Evolutionary conservation across 371 early-diverging fungal species (phyloP).

Genomic region (Rhizopus stolonifer): DNA sequence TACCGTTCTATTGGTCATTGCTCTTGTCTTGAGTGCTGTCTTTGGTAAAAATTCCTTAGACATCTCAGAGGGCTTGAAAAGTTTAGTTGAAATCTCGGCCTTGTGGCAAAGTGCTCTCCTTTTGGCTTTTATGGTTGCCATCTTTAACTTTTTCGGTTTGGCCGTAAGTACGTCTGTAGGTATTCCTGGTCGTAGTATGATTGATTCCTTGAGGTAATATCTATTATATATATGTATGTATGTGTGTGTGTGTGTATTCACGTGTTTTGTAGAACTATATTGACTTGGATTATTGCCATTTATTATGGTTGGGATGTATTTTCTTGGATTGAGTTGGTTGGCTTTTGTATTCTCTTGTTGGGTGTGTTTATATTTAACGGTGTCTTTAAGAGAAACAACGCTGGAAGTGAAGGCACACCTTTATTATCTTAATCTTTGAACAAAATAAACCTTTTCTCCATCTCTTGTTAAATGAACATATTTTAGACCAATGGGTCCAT

Average conservation of each 20-base stretch:
- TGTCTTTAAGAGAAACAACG: conserved; percentile 29
- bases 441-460: too few relatives aligned
- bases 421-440: conserved; percentile 25
- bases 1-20: conserved; percentile 22
- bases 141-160: conserved; percentile 49
- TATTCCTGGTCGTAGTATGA: conserved; percentile 42
- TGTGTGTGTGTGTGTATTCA: background rate
- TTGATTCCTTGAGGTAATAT: conserved; percentile 42
- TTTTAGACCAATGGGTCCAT: too few relatives aligned
- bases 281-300: conserved; percentile 45
- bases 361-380: conserved; percentile 48
- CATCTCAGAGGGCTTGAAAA: conserved; percentile 26
- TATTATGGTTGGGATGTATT: conserved; percentile 46
- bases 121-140: conserved; percentile 40
- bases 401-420: conserved; percentile 32
- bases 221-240: background rate
- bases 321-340: conserved; percentile 35
- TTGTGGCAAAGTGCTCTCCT: conserved; percentile 44
- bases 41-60: conserved; percentile 26
- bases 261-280: conserved; percentile 27
- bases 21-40: conserved; percentile 22
- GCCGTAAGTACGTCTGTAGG: conserved; percentile 41
- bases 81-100: conserved; percentile 19
- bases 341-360: conserved; percentile 31
- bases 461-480: too few relatives aligned